A percentile compares a stretch with the other conserved stretches of the same genome.
phyloP scores from a whole-genome alignment of 2,329 filamentous ascomycete genomes.

The Pestalotiopsis sp. region DNA sequence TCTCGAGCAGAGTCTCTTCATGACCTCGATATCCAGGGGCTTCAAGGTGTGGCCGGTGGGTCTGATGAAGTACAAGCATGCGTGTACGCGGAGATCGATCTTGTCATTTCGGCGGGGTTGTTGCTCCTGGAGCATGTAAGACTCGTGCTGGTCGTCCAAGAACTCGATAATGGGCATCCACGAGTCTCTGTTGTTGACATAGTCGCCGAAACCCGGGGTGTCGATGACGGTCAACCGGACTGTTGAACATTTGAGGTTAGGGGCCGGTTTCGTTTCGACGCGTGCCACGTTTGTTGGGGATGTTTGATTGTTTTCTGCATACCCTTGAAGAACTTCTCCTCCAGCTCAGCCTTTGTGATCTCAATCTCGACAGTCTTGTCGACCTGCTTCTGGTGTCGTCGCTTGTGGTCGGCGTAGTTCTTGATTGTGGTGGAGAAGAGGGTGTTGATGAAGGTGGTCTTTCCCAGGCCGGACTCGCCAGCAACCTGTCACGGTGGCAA shows the following conservation, averaged over 20 bases:
- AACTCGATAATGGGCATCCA: slow-evolving; percentile 99
- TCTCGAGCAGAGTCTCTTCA: slow-evolving; percentile 97
- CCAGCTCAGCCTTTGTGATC: slow-evolving; percentile 98
- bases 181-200: slow-evolving; percentile 99
- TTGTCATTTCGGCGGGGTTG: slow-evolving; percentile 97
- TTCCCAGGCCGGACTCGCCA: slow-evolving; percentile 96
- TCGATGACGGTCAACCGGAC: slow-evolving; percentile 98
- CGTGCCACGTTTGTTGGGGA: not conserved
- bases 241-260: slow-evolving; percentile 40
- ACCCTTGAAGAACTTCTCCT: slow-evolving; percentile 99
- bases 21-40: slow-evolving; percentile 98
- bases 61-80: slow-evolving; percentile 98
- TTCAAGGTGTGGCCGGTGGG: slow-evolving; percentile 98
- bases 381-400: slow-evolving; percentile 97
- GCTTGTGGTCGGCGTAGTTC: slow-evolving; percentile 99
- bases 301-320: slow-evolving; percentile 25
- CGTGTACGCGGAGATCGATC: slow-evolving; percentile 98
- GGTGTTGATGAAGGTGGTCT: slow-evolving; percentile 99
- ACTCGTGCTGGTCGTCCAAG: slow-evolving; percentile 99
- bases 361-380: slow-evolving; percentile 99
- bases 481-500: slow-evolving; percentile 68
- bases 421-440: slow-evolving; percentile 99
- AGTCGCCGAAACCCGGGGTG: slow-evolving; percentile 98
- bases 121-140: slow-evolving; percentile 99
- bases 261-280: slow-evolving; percentile 14